Conservation (phyloP, 169 alveolate species). For the Eimeria acervulina region DNA sequence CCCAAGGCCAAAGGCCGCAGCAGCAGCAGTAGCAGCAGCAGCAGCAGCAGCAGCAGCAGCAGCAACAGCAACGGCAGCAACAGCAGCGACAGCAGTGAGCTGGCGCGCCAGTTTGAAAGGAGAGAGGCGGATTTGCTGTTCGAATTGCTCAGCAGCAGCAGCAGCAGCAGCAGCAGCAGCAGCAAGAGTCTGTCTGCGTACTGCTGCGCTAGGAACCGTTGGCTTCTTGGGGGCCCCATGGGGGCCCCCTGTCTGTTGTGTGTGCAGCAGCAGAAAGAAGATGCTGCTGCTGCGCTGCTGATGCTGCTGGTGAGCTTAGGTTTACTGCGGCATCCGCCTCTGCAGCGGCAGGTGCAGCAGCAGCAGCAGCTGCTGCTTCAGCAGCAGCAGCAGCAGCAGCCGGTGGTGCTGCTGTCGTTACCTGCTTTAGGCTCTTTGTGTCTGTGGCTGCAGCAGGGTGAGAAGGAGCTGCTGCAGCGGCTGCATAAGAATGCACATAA, state of each 20-base stretch:
- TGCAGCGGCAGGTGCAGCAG: too few relatives aligned
- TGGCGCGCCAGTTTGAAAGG: background rate
- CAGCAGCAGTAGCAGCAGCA: background rate
- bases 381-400: too few relatives aligned
- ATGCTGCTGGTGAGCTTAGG: slow-evolving; percentile 16
- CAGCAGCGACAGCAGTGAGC: too few relatives aligned
- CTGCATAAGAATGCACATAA: background rate
- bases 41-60: slow-evolving; percentile 50
- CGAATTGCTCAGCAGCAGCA: too few relatives aligned
- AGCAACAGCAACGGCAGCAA: background rate
- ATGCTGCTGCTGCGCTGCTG: too few relatives aligned
- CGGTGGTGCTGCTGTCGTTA: background rate
- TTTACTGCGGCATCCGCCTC: background rate
- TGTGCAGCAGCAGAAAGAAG: too few relatives aligned
- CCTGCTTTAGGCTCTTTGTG: background rate
- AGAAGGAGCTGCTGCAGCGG: slow-evolving; percentile 27
- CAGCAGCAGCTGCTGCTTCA: too few relatives aligned
- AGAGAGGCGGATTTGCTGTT: background rate
- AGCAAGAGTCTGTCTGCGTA: background rate
- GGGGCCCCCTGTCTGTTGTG: too few relatives aligned
- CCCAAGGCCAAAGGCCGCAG: background rate
- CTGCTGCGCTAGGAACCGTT: background rate
- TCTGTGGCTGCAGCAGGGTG: slow-evolving; percentile 47
- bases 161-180: slow-evolving; percentile 35
- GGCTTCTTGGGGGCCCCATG: too few relatives aligned